A percentile compares a stretch with the other conserved stretches of the same genome.
Evolutionary conservation across 768 basidiomycete genomes (phyloP).

Genomic region (Amanita pallidorosea): DNA sequence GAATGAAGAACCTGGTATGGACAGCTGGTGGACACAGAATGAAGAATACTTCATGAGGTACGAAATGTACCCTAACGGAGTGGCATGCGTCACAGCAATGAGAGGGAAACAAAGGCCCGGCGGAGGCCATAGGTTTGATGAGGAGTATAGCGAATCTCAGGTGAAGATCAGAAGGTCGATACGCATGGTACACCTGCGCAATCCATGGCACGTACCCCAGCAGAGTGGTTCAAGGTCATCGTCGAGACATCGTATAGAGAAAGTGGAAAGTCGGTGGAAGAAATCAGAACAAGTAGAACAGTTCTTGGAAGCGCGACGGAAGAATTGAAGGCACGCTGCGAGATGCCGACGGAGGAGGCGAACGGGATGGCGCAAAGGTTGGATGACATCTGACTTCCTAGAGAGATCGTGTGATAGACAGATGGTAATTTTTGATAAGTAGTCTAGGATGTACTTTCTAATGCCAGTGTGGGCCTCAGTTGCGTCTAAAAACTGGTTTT

Average conservation of each 20-base stretch:
- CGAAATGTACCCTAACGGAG: conserved; percentile 19
- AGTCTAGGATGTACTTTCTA: no score
- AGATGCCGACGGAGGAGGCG: conserved; percentile 6
- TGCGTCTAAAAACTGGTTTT: no score
- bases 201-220: conserved; percentile 7
- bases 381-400: background rate
- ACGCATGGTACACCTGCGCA: background rate
- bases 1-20: conserved; percentile 12
- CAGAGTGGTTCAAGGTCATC: conserved; percentile 10
- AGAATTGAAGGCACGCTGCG: conserved; percentile 7
- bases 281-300: conserved; percentile 4
- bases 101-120: conserved; percentile 12
- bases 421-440: no score
- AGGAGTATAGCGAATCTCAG: conserved; percentile 23
- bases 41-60: conserved; percentile 16
- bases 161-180: conserved; percentile 12
- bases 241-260: conserved; percentile 8
- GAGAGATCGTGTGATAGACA: no score
- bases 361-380: background rate
- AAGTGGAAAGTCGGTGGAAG: background rate
- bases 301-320: conserved; percentile 5
- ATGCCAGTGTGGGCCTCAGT: no score
- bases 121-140: conserved; percentile 8
- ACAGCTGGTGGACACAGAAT: conserved; percentile 14
- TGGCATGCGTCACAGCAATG: conserved; percentile 28